Evolutionary conservation across 2,329 filamentous ascomycete genomes (phyloP), one percentile per base, ranked within the genome.

Genomic region (Colletotrichum liaoningense): DNA sequence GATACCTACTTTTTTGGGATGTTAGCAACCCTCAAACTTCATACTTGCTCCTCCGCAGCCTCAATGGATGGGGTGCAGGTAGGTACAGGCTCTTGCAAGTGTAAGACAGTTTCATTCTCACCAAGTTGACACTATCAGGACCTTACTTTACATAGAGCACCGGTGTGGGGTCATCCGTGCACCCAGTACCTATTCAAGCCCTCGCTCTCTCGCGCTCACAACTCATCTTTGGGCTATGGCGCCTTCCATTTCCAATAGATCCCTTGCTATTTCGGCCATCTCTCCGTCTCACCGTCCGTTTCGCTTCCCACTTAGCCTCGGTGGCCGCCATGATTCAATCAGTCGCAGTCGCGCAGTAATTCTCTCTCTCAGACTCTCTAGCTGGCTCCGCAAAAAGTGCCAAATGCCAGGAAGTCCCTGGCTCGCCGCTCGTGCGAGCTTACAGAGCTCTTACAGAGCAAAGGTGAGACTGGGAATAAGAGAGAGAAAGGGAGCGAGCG

Each of bases 211-310:
- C n/a, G 49, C 12, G n/a, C 28, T 49, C 38, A 7, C 33, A 49
- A 49, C 24, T 33, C 24, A 35, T 22, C 38, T 49, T 28, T 26
- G n/a, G 16, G 38, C 38, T 42, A 42, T 42, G 38, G 16, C 56
- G 56, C 55, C 9, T 30, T 57, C 28, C 30, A n/a, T 30, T n/a
- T n/a, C 28, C 55, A 30, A 22, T 42, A 33, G 14, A 26, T 16
- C 19, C 33, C 57, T 35, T 42, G 22, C 11, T n/a, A 22, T 46
- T 8, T 52, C 42, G 26, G 19, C 60, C 60, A 49, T 49, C 59
- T 63, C 59, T 33, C 30, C 62, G 46, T 55, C 30, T 64, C 22
- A 55, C 35, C 46, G 28, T 35, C 62, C 46, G 62, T 55, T 55
- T 55, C 62, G 62, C 46, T 64, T 49, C n/a, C 35, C 46, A 35